These are phyloP conservation scores for Leccinum truebloodii DNA, from an alignment of 768 basidiomycete species.

Conservation along the genomic window DNA sequence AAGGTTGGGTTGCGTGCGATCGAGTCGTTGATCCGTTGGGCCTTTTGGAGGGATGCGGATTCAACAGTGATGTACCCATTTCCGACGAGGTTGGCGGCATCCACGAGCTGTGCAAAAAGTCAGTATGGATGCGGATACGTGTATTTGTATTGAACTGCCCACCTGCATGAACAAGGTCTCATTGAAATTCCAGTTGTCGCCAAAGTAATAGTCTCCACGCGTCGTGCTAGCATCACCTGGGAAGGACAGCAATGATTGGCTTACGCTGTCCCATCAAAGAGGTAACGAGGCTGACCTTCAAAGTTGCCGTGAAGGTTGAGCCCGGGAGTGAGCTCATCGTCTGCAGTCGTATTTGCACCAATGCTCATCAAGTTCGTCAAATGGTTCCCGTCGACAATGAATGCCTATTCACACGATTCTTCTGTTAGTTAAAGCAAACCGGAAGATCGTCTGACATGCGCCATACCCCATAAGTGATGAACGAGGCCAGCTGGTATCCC, in stretches of 20 bases:
- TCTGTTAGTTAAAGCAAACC: background rate
- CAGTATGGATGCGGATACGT: background rate
- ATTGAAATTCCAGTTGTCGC: slow-evolving; percentile 27
- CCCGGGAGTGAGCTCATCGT: slow-evolving; percentile 18
- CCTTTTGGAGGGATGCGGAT: slow-evolving; percentile 23
- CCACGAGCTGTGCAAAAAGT: slow-evolving; percentile 11
- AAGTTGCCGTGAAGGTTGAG: slow-evolving; percentile 27
- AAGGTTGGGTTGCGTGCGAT: slow-evolving; percentile 27
- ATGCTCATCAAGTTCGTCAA: slow-evolving; percentile 30
- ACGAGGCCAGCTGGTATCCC: slow-evolving; percentile 22
- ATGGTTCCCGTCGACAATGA: slow-evolving; percentile 30
- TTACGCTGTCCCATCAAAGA: background rate
- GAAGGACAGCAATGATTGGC: background rate
- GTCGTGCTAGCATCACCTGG: slow-evolving; percentile 30
- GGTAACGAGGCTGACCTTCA: slow-evolving; percentile 14
- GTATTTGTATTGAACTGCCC: background rate
- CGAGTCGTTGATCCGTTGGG: slow-evolving; percentile 26
- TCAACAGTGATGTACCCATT: slow-evolving; percentile 22
- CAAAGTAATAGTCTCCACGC: slow-evolving; percentile 28
- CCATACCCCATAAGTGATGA: slow-evolving; percentile 22
- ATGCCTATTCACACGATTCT: slow-evolving; percentile 16
- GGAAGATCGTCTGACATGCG: background rate
- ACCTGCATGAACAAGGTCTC: slow-evolving; percentile 28
- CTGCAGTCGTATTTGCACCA: slow-evolving; percentile 23
- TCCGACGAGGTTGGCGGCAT: slow-evolving; percentile 22